Base-by-base conservation (phyloP, 495 filamentous ascomycete species). In the Xylaria venustula region DNA sequence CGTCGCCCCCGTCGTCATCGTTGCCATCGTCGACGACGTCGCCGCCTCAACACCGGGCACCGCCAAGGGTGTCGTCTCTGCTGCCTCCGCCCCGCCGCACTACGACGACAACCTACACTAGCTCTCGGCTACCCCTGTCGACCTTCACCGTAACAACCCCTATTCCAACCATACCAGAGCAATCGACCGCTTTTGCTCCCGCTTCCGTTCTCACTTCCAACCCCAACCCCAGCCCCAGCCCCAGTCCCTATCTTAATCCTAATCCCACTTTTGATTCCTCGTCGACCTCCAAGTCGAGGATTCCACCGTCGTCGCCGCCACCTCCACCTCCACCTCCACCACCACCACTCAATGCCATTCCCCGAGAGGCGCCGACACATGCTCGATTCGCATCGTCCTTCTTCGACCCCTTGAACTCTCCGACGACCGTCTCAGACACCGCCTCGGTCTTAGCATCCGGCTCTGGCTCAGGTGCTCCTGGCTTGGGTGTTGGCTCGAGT, bases 261-360 rank as follows among this genome's bases (percentile, higher is more conserved):
- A 44, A 60, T 53, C 51, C 60, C 58, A 66, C 55, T 40, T 41
- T 44, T 46, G 26, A 55, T 58, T 46, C 54, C 62, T 44, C 19
- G 32, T 32, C 49, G 37, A 52, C 30, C 22, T 37, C 30, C 22
- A 20, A 40, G 15, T 11, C 49, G 19, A 20, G 1, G 1, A 34
- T 25, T 11, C 19, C 28, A 60, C 36, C 30, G 47, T 49, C 62
- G 25, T 9, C 67, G 50, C 57, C 69, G 54, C 40, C 75, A n/a
- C n/a, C n/a, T n/a, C n/a, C n/a, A n/a, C n/a, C n/a, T n/a, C n/a
- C n/a, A n/a, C n/a, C n/a, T n/a, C n/a, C n/a, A n/a, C n/a, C n/a
- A n/a, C n/a, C n/a, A n/a, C n/a, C n/a, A n/a, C n/a, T n/a, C 71
- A 36, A 72, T 74, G 55, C 68, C 66, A 3, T 73, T 74, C 45